Evolutionary conservation across 2,329 filamentous ascomycete genomes (phyloP).

Genomic region (Colletotrichum kahawae): DNA sequence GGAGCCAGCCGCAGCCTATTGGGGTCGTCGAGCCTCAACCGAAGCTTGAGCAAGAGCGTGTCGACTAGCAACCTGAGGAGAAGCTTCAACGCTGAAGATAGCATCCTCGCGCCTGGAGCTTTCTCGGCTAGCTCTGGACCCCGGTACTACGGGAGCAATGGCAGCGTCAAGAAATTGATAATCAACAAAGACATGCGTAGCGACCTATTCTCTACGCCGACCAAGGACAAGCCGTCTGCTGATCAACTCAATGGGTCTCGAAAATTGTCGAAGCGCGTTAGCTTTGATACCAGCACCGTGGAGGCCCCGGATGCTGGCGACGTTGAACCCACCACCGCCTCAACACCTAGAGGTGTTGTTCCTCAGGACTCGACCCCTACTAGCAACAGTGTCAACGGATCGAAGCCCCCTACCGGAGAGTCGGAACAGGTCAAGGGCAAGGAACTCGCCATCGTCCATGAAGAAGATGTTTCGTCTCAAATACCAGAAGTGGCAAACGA

Average conservation of each 20-base stretch:
- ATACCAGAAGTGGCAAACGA: slow-evolving; percentile 29
- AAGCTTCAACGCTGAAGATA: slow-evolving; percentile 82
- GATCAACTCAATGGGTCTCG: slow-evolving; percentile 49
- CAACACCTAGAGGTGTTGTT: not conserved
- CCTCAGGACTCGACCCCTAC: not conserved
- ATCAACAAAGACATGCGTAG: slow-evolving; percentile 88
- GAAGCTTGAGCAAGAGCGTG: slow-evolving; percentile 83
- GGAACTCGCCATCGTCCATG: slow-evolving; percentile 79
- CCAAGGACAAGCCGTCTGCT: slow-evolving; percentile 51
- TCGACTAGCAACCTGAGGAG: slow-evolving; percentile 86
- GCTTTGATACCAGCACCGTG: slow-evolving; percentile 77
- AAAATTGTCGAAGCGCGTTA: slow-evolving; percentile 83
- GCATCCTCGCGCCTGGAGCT: slow-evolving; percentile 83
- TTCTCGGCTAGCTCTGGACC: slow-evolving; percentile 73
- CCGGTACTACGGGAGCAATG: slow-evolving; percentile 69
- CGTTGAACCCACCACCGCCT: not conserved
- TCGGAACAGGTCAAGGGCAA: slow-evolving; percentile 76
- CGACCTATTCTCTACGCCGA: slow-evolving; percentile 69
- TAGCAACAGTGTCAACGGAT: slow-evolving; percentile 1
- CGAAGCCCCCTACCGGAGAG: slow-evolving; percentile 47
- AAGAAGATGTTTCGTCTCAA: slow-evolving; percentile 58
- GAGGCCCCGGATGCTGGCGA: slow-evolving; percentile 30
- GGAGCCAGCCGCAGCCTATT: slow-evolving; percentile 69
- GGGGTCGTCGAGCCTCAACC: slow-evolving; percentile 67
- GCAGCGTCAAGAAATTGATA: slow-evolving; percentile 85